phyloP scores from a whole-genome alignment of 352 stramenopile genomes.

The Albugo laibachii region DNA sequence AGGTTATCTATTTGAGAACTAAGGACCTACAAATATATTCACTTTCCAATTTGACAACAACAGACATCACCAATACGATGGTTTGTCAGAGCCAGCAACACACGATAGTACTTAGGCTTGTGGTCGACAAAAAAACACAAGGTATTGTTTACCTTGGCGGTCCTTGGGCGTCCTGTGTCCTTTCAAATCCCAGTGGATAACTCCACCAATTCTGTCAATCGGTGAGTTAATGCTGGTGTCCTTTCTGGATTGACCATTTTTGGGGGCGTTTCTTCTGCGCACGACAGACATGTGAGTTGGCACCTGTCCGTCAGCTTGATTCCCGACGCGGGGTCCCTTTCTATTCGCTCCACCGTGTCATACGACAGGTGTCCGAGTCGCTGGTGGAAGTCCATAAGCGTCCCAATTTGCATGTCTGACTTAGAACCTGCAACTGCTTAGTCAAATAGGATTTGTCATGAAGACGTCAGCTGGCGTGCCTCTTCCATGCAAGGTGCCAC shows the following conservation, averaged over 20 bases:
- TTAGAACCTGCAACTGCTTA: background rate
- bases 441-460: background rate
- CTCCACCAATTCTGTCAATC: background rate
- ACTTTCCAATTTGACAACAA: too few species aligned
- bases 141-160: background rate
- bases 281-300: background rate
- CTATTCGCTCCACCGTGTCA: background rate
- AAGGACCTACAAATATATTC: too few species aligned
- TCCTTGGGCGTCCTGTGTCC: background rate
- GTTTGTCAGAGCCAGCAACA: background rate
- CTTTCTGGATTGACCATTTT: background rate
- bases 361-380: background rate
- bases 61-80: too few species aligned
- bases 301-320: background rate
- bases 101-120: background rate
- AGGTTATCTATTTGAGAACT: too few species aligned
- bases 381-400: background rate
- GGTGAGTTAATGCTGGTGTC: background rate
- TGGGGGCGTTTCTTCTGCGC: background rate
- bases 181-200: background rate
- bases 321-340: background rate
- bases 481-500: background rate
- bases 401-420: background rate
- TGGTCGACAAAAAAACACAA: background rate
- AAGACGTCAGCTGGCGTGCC: background rate